Conservation (phyloP, 352 stramenopile species). For the Phytophthora ohioensis region DNA sequence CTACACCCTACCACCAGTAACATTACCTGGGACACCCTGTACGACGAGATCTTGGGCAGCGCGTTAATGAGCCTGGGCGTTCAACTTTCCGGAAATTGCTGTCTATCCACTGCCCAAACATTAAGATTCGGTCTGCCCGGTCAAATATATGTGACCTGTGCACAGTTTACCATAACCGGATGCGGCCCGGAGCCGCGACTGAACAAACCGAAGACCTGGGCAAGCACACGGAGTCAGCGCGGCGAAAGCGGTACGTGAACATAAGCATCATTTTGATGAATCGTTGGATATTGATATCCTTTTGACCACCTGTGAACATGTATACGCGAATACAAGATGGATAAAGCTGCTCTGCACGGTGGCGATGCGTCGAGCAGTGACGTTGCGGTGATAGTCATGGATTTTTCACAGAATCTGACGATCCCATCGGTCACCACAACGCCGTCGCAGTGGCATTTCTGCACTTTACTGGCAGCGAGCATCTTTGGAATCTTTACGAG, state of each 20-base stretch:
- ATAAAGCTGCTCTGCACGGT: too few relatives aligned
- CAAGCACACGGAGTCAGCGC: constrained; percentile 3
- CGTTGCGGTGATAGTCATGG: too few relatives aligned
- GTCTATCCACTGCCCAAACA: constrained; percentile 10
- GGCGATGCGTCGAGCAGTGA: too few relatives aligned
- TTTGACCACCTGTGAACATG: too few relatives aligned
- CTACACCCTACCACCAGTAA: not conserved
- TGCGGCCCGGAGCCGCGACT: constrained; percentile 2
- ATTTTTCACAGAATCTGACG: too few relatives aligned
- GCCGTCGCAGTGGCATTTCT: too few relatives aligned
- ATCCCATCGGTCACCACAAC: not conserved
- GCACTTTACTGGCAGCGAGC: too few relatives aligned
- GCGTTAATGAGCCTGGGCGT: not conserved
- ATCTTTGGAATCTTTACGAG: too few relatives aligned
- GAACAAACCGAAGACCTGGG: constrained; percentile 24
- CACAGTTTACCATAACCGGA: constrained; percentile 7
- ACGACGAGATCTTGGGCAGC: not conserved
- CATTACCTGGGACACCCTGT: not conserved
- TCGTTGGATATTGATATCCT: too few relatives aligned
- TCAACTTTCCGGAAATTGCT: not conserved
- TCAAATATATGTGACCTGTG: constrained; percentile 28
- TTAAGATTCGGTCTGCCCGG: constrained; percentile 7
- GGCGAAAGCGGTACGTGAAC: too few relatives aligned
- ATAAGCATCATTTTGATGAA: too few relatives aligned
- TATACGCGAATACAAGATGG: too few relatives aligned